These are phyloP conservation scores for Bimuria novae-zelandiae DNA, from an alignment of 2,329 filamentous ascomycete genomes.

Conservation along the genomic window DNA sequence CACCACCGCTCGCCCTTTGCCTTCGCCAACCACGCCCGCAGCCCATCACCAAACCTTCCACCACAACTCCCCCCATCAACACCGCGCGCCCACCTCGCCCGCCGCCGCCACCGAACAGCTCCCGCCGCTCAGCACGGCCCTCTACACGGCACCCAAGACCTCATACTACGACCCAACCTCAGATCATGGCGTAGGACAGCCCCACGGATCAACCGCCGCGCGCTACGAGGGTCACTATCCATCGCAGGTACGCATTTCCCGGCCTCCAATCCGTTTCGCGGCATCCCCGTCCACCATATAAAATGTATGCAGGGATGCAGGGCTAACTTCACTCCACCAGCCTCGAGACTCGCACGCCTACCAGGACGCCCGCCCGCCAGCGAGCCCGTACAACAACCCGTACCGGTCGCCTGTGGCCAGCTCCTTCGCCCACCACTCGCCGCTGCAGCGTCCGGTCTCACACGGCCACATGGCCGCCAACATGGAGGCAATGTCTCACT, in stretches of 20 bases:
- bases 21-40: slow-evolving; percentile 36
- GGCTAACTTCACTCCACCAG: slow-evolving; percentile 33
- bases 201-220: slow-evolving; percentile 21
- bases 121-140: slow-evolving; percentile 46
- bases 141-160: slow-evolving; percentile 46
- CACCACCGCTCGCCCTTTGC: slow-evolving; percentile 40
- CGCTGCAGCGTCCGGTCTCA: slow-evolving; percentile 44
- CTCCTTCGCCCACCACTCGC: slow-evolving; percentile 41
- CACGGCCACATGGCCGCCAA: slow-evolving; percentile 37
- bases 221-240: slow-evolving; percentile 41
- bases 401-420: slow-evolving; percentile 44
- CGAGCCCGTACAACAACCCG: slow-evolving; percentile 43
- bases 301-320: slow-evolving; percentile 15
- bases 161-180: slow-evolving; percentile 56
- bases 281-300: slow-evolving; percentile 2
- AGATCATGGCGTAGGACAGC: slow-evolving; percentile 47
- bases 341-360: slow-evolving; percentile 42
- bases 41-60: slow-evolving; percentile 29
- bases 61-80: slow-evolving; percentile 27
- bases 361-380: slow-evolving; percentile 37
- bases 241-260: slow-evolving; percentile 33
- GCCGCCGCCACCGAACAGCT: slow-evolving; percentile 45
- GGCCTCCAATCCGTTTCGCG: not conserved
- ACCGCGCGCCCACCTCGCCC: slow-evolving; percentile 42
- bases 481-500: slow-evolving; percentile 45